phyloP scores from a whole-genome alignment of 2,329 filamentous ascomycete genomes.

The Paecilomyces variotii region DNA sequence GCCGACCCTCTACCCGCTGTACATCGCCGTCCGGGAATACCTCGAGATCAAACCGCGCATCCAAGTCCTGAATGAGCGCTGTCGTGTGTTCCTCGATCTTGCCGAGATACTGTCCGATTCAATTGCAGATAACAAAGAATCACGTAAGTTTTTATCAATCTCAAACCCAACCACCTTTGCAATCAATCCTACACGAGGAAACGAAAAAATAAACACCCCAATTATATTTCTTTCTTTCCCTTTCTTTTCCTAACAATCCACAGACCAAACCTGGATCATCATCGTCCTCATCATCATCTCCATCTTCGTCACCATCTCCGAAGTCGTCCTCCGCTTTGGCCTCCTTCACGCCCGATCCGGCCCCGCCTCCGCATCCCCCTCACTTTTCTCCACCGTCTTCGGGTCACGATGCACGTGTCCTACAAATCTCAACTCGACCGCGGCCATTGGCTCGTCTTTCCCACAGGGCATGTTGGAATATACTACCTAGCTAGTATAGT shows the following conservation, averaged over 20 bases:
- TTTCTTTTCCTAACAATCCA: neutral
- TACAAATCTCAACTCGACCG: neutral
- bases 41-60: conserved; percentile 95
- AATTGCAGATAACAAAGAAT: conserved; percentile 93
- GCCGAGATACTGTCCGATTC: conserved; percentile 90
- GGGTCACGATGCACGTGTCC: conserved; percentile 7
- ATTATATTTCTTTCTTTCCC: neutral
- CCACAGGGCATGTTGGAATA: neutral
- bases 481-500: no score
- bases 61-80: conserved; percentile 93
- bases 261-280: conserved; percentile 90
- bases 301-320: conserved; percentile 82
- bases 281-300: conserved; percentile 87
- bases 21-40: conserved; percentile 90
- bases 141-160: conserved; percentile 38
- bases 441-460: neutral
- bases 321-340: conserved; percentile 78
- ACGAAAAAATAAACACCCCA: neutral
- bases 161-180: no score
- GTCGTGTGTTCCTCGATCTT: conserved; percentile 90
- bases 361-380: neutral
- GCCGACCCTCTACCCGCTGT: conserved; percentile 87
- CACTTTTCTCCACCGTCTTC: conserved; percentile 9
- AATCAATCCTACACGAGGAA: no score
- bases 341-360: conserved; percentile 47